A percentile compares a stretch with the other conserved stretches of the same genome.
Evolutionary conservation across 2,329 filamentous ascomycete species (phyloP).

Genomic region (Ceratocystis cacaofunesta): DNA sequence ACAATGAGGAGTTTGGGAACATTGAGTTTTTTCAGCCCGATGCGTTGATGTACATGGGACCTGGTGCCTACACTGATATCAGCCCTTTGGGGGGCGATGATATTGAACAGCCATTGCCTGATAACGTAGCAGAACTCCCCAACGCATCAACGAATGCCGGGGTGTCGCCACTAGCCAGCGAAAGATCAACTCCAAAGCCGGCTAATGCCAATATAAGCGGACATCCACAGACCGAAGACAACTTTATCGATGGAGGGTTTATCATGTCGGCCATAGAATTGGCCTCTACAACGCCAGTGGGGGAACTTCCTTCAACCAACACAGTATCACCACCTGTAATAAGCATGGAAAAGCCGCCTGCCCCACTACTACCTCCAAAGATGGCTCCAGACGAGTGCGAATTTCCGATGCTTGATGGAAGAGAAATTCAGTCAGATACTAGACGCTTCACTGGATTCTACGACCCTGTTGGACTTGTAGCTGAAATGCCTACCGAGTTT

Average conservation of each 20-base stretch:
- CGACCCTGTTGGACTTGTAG: constrained; percentile 31
- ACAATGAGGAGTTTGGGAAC: constrained; percentile 24
- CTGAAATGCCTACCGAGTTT: constrained; percentile 34
- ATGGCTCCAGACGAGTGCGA: constrained; percentile 13
- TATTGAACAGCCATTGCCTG: background rate
- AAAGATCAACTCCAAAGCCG: constrained; percentile 9
- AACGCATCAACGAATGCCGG: background rate
- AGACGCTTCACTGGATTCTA: constrained; percentile 18
- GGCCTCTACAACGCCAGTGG: background rate
- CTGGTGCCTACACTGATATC: constrained; percentile 32
- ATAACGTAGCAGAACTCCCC: background rate
- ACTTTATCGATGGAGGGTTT: background rate
- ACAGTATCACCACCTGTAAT: background rate
- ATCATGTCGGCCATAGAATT: background rate
- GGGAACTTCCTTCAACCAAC: background rate
- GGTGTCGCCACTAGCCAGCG: constrained; percentile 10
- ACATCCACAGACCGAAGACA: background rate
- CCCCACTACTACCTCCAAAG: background rate
- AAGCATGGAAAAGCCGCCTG: background rate
- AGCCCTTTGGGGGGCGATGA: constrained; percentile 31
- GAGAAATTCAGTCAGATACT: constrained; percentile 23
- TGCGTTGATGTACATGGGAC: constrained; percentile 38
- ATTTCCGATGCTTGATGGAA: constrained; percentile 25
- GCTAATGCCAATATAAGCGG: background rate
- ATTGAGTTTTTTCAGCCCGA: constrained; percentile 36